Evolutionary conservation across 768 basidiomycete genomes (phyloP), one percentile per base, ranked within the genome.

Genomic region (Boletus tylopilopsis): DNA sequence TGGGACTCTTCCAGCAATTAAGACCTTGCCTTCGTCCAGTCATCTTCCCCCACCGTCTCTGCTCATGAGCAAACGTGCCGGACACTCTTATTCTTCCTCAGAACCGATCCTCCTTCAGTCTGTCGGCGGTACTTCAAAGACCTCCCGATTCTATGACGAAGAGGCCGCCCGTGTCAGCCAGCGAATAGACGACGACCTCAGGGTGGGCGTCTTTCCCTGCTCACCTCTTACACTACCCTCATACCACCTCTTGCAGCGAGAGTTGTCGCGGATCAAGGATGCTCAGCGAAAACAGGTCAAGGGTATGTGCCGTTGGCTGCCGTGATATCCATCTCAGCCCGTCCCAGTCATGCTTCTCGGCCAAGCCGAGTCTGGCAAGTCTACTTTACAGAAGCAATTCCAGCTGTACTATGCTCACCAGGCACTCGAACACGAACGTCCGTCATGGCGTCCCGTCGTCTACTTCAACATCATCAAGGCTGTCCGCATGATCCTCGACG

Each of bases 381-480:
- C 87, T 2, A 91, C 90, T 3, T 74, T 91, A 12, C 86, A 85
- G 61, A 90, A 90, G 61, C 88, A 91, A 65, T 88, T 91, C 60
- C 87, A 91, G 61, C 74, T 90, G 1, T 85, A 82, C 68, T 89
- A 90, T 59, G 82, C 87, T 8, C 82, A 85, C 3, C 75, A 78
- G 49, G 72, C 82, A 0, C 77, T 91, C 30, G 85, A 90, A 37
- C 70, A 74, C 43, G 85, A 87, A 69, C 81, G 85, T 21, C 77
- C 82, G 0, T 81, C 80, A 4, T 92, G 90, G 90, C 77, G 81
- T 18, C 81, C 86, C 4, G 82, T 90, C 25, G 83, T 92, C 25
- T 89, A 87, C 68, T 84, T 87, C 73, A 92, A 92, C 70, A 75
- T 91, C 56, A 79, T 92, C 74, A 85, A 82, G 62, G 88, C 87